Percentiles rank a stretch among this genome's conserved stretches.
Conservation (phyloP, 352 stramenopile genomes). For the Pythium phragmitis region DNA sequence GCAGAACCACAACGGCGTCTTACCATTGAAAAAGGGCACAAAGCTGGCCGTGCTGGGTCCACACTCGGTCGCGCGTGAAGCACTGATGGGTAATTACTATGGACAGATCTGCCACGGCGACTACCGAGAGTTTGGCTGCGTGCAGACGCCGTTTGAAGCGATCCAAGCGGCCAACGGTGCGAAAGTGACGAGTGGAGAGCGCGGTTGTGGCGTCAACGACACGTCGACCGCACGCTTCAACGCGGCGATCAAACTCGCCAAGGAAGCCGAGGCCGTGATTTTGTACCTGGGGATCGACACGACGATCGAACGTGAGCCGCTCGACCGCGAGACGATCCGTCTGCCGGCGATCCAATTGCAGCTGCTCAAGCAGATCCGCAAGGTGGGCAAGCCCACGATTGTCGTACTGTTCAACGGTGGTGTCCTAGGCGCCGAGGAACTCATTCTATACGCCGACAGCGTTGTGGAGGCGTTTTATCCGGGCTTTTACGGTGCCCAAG, state of each 20-base stretch:
- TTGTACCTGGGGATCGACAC: constrained; percentile 85
- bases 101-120: constrained; percentile 82
- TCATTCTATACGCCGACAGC: constrained; percentile 58
- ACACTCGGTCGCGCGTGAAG: constrained; percentile 56
- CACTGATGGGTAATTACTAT: constrained; percentile 85
- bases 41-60: constrained; percentile 83
- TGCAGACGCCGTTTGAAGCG: constrained; percentile 70
- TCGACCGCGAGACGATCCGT: constrained; percentile 73
- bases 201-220: constrained; percentile 62
- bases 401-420: constrained; percentile 89
- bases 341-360: constrained; percentile 74
- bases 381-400: constrained; percentile 60
- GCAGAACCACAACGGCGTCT: constrained; percentile 80
- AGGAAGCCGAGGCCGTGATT: constrained; percentile 54
- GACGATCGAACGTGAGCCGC: constrained; percentile 68
- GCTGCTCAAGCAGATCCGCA: constrained; percentile 67
- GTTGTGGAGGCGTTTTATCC: constrained; percentile 84
- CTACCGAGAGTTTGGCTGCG: constrained; percentile 61
- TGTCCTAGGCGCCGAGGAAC: constrained; percentile 72
- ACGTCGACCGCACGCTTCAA: constrained; percentile 59
- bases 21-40: constrained; percentile 65
- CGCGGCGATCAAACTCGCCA: constrained; percentile 38
- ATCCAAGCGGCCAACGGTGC: constrained; percentile 45
- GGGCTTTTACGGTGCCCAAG: constrained; percentile 77
- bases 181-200: constrained; percentile 37